Evolutionary conservation across 2,329 filamentous ascomycete species (phyloP), one percentile per base, ranked within the genome.

Genomic region (Chrysosporium keratinophilum): DNA sequence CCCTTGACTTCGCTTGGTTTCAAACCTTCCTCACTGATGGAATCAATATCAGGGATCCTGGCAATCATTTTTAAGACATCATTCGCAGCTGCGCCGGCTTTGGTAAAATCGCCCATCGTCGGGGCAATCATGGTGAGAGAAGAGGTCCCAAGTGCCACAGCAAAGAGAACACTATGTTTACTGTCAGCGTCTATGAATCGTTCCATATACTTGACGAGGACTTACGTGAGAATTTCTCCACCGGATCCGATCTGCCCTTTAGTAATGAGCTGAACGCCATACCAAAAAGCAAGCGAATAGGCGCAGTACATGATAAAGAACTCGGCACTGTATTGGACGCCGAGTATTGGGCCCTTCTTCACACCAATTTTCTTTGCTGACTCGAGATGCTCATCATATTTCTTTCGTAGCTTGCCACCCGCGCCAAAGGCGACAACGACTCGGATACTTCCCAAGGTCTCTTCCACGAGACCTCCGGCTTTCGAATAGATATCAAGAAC

Each of bases 381-480:
- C 7, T 59, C 55, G 9, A 67, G 52, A 28, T 64, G 57, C 2
- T 57, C 37, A 7, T 66, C 60, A 41, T 67, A 69, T 42, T 63
- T 65, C 15, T 47, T 41, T 1, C 62, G 62, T 7, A 68, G 57
- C 3, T 60, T 61, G 5, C 61, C 58, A 17, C 61, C 59, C 0
- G 64, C 62, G 55, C 75, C 74, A 58, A 78, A 78, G 0, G 74
- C 74, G 46, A 71, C 69, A 7, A 79, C 73, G 0, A 74, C 78
- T 2, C 72, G 68, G 55, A 79, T 73, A 0, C 73, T 76, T 6
- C 69, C 69, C 39, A 79, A 67, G 0, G 75, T 73, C 55, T 79
- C 76, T 61, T 78, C 74, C 1, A 76, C 76, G 2, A 78, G 57
- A 14, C 57, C 57, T 28, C 54, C 51, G 6, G 57, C 57, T 40